These are phyloP conservation scores for Thelonectria discophora DNA, from an alignment of 2,329 filamentous ascomycete species.

Conservation along the genomic window DNA sequence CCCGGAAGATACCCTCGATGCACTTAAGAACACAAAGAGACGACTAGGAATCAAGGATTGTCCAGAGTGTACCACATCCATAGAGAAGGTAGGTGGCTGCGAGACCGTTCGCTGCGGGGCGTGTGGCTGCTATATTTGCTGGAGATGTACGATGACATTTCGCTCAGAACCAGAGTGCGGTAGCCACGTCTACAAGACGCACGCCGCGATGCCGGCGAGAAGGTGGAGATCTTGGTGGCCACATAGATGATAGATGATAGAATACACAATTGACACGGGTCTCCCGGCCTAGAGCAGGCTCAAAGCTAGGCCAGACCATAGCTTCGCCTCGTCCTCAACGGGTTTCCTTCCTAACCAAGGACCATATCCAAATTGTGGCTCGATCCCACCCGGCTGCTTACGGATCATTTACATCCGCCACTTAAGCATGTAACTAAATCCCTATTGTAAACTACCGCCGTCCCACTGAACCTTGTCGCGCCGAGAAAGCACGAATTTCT, in stretches of 20 bases:
- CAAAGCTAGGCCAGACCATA: no score
- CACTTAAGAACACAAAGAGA: not conserved
- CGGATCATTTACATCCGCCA: conserved; percentile 32
- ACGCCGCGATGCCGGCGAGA: no score
- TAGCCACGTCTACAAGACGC: no score
- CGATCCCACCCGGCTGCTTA: conserved; percentile 33
- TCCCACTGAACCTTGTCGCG: no score
- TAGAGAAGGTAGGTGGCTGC: conserved; percentile 2
- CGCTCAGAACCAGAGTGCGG: no score
- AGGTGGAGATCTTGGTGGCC: no score
- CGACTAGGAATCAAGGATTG: not conserved
- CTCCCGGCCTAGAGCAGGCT: no score
- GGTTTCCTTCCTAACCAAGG: conserved; percentile 31
- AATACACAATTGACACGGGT: no score
- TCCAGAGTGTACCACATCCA: not conserved
- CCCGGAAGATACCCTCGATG: not conserved
- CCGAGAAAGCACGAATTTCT: no score
- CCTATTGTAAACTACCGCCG: no score
- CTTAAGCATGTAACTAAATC: conserved; percentile 20
- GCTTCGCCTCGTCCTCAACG: conserved; percentile 32
- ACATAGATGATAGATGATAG: no score
- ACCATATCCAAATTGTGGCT: conserved; percentile 35
- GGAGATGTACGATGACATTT: not conserved
- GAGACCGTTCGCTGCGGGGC: not conserved
- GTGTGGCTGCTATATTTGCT: conserved; percentile 2